Evolutionary conservation across 2,329 filamentous ascomycete species (phyloP).

Genomic region (Phialocephala sp.): DNA sequence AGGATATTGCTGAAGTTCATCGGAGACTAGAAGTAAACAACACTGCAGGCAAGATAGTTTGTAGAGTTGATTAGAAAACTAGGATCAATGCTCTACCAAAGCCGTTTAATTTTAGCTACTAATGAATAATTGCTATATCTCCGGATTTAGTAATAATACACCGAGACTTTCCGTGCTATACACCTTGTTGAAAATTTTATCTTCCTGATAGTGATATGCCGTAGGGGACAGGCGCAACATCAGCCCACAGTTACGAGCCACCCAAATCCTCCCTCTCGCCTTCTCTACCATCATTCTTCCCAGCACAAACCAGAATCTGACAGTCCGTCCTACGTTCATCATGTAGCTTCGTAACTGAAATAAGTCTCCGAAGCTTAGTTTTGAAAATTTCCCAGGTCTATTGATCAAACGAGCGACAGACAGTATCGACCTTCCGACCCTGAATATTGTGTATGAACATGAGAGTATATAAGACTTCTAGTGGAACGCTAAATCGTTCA

Average conservation of each 20-base stretch:
- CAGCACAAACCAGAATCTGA: not conserved
- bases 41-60: not conserved
- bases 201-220: too few relatives aligned
- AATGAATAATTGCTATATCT: too few relatives aligned
- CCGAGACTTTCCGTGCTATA: too few relatives aligned
- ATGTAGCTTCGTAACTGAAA: not conserved
- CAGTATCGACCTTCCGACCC: not conserved
- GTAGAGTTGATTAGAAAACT: not conserved
- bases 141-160: too few relatives aligned
- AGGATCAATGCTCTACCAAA: too few relatives aligned
- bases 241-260: not conserved
- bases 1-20: not conserved
- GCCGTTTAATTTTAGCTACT: too few relatives aligned
- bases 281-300: not conserved
- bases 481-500: not conserved
- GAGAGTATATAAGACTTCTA: not conserved
- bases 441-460: not conserved
- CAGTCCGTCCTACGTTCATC: not conserved
- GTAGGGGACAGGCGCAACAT: too few relatives aligned
- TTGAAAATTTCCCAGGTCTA: not conserved
- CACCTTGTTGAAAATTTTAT: too few relatives aligned
- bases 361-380: not conserved
- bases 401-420: not conserved
- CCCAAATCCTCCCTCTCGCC: not conserved
- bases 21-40: not conserved